Base-by-base conservation (phyloP, 495 filamentous ascomycete species). In the Aspergillus avenaceus region DNA sequence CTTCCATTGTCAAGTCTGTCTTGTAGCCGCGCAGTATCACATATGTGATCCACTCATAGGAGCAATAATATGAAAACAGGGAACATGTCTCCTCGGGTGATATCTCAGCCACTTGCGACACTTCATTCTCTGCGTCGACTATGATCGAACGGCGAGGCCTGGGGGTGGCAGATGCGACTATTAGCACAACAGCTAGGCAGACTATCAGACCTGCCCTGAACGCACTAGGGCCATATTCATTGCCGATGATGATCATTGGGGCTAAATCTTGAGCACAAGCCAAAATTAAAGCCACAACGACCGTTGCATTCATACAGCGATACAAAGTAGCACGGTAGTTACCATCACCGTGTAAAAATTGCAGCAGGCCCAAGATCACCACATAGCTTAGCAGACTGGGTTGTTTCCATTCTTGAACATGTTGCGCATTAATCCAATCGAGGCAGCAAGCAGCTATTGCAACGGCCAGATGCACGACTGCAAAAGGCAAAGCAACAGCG, bases 51-150 rank as follows among this genome's bases (percentile, higher is more conserved):
- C 71, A 77, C 53, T 72, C 74, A 53, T 68, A 78, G 2, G 70
- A 69, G 42, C 71, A 66, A 58, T 73, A 78, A 45, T 69, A 73
- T 14, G 65, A 68, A 38, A 77, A 62, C 53, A 69, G 70, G 26
- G 71, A 75, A 60, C 72, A 74, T 3, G 75, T 78, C 47, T 78
- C 75, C 52, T 78, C 74, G 9, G 63, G 66, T 5, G 70, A 71
- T 8, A 63, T 60, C 26, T 64, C 52, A 13, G 65, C 58, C 13
- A 51, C 45, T 11, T n/a, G 22, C 8, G 9, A 5, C 0, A 55
- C 53, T 9, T 54, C 47, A 13, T 41, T 48, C 38, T 57, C 45
- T 21, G 28, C 19, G 12, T 54, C 49, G 0, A 28, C 21, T 4
- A 46, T 36, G 11, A 45, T 11, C 1, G 41, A 14, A n/a, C 55